Percentiles rank a stretch among this genome's conserved stretches.
Evolutionary conservation across 129 eudicot species (phyloP).

Genomic region (Helianthus annuus): HanXRQr2.0-SUNRISE NC_035441.2:60604743-60605242

Average conservation of each 20-base stretch:
- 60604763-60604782: background rate
- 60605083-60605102: slow-evolving; percentile 88
- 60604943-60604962: slow-evolving; percentile 85
- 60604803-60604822: background rate
- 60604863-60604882: background rate
- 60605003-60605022: slow-evolving; percentile 56
- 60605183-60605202: slow-evolving; percentile 83
- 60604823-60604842: background rate
- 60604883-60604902: background rate
- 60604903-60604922: background rate
- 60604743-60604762: background rate
- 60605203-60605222: slow-evolving; percentile 83
- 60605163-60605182: slow-evolving; percentile 85
- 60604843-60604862: background rate
- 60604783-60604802: background rate
- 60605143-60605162: slow-evolving; percentile 95
- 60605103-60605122: slow-evolving; percentile 90
- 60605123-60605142: slow-evolving; percentile 97
- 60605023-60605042: slow-evolving; percentile 31
- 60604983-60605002: slow-evolving; percentile 49
- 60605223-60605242: slow-evolving; percentile 84
- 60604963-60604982: slow-evolving; percentile 92
- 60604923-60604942: slow-evolving; percentile 35
- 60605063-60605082: slow-evolving; percentile 79
- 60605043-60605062: slow-evolving; percentile 58